phyloP scores from a whole-genome alignment of 768 basidiomycete species.

The Suillus bovinus region DNA sequence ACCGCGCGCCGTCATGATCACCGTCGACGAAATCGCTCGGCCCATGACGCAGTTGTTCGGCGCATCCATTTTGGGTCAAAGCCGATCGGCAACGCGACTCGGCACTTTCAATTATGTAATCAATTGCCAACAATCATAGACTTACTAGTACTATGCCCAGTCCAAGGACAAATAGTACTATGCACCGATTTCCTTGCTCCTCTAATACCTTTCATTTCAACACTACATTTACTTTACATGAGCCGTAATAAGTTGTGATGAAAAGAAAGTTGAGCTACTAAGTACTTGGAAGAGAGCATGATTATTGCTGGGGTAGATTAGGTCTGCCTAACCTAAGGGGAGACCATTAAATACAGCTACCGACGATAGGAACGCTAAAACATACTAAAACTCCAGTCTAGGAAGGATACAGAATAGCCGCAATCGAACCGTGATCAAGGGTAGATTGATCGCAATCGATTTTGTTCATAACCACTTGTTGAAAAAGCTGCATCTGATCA shows the following conservation, averaged over 20 bases:
- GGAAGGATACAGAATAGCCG: not conserved
- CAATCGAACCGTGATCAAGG: not conserved
- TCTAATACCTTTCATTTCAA: not conserved
- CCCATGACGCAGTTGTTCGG: constrained; percentile 10
- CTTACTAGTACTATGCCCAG: too few relatives aligned
- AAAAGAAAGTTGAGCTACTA: too few relatives aligned
- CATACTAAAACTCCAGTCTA: not conserved
- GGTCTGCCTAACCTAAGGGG: not conserved
- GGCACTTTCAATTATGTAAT: too few relatives aligned
- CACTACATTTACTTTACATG: too few relatives aligned
- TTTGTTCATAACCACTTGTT: not conserved
- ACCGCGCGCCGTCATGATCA: not conserved
- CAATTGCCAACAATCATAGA: too few relatives aligned
- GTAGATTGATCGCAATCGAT: not conserved
- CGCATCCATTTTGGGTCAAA: not conserved
- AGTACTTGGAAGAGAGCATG: too few relatives aligned
- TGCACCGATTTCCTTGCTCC: not conserved
- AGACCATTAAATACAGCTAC: not conserved
- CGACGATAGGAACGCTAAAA: not conserved
- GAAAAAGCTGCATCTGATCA: not conserved
- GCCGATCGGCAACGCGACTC: too few relatives aligned
- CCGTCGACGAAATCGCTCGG: constrained; percentile 28
- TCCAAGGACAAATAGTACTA: too few relatives aligned
- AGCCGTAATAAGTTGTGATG: too few relatives aligned
- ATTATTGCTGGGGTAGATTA: too few relatives aligned